Evolutionary conservation across 805 yeast genomes (phyloP), one percentile per base, ranked within the genome.

Genomic region (Monosporozyma yasuniensis): DNA sequence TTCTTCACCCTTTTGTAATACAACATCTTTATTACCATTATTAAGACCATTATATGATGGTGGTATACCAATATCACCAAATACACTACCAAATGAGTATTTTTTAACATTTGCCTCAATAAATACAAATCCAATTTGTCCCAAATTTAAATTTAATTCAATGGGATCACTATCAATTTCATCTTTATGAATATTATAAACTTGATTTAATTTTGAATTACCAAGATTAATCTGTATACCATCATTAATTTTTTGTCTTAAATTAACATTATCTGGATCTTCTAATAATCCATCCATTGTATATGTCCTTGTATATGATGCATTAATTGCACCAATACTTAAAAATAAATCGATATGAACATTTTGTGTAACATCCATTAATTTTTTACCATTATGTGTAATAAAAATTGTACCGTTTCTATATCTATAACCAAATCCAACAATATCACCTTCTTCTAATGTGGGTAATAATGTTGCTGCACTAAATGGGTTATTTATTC

Each of bases 351-450:
- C 72, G 11, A 69, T 59, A 22, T 79, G 81, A 27, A 82, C 68
- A 57, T 82, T 86, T 18, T 89, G 86, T 3, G 88, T 88, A 25
- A 89, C 76, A 55, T 88, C 97, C 57, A 81, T 74, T 37, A 91
- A 70, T 59, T 86, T 87, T 65, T 87, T 87, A 21, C 99, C 99
- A 61, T 93, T 93, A 56, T 96, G 78, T 0, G 99, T 93, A 71
- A 90, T 91, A 61, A 93, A 91, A 0, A 93, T 74, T 0, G 96
- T 80, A 0, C 96, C 96, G 2, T 86, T 72, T 49, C 87, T 74
- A 18, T 84, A 83, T 50, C 90, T 75, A 61, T 87, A 85, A 0
- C 99, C 99, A 38, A 90, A 80, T 0, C 99, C 99, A 3, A 93
- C 75, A 12, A 91, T 95, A 66, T 93, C 99, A 28, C 97, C 98